Conservation (phyloP, 2,329 filamentous ascomycete genomes). For the Pyrenochaeta sp. region DNA sequence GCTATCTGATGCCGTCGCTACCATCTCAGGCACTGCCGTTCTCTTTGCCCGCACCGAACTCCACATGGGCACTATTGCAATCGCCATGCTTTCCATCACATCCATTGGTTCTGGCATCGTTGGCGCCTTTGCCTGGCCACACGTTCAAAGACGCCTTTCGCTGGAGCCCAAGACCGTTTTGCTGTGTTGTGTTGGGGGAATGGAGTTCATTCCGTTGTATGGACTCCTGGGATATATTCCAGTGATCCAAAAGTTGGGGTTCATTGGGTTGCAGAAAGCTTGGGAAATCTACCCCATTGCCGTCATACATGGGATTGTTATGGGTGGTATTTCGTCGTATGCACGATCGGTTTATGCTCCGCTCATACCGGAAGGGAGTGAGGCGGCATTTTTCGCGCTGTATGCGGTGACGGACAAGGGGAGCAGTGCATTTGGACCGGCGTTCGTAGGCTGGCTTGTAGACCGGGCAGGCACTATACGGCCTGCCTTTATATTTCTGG, state of each 20-base stretch:
- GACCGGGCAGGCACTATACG: slow-evolving; percentile 62
- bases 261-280: slow-evolving; percentile 80
- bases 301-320: slow-evolving; percentile 84
- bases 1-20: slow-evolving; percentile 89
- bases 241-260: slow-evolving; percentile 73
- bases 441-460: slow-evolving; percentile 88
- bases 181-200: slow-evolving; percentile 80
- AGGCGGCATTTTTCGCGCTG: slow-evolving; percentile 91
- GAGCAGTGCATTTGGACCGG: slow-evolving; percentile 87
- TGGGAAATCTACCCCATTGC: slow-evolving; percentile 94
- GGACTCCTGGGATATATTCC: slow-evolving; percentile 85
- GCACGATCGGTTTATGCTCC: slow-evolving; percentile 89
- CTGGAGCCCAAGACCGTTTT: slow-evolving; percentile 83
- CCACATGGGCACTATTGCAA: slow-evolving; percentile 82
- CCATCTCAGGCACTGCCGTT: slow-evolving; percentile 91
- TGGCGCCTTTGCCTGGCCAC: slow-evolving; percentile 87
- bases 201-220: slow-evolving; percentile 90
- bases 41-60: slow-evolving; percentile 91
- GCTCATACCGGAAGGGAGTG: slow-evolving; percentile 87
- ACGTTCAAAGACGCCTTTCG: slow-evolving; percentile 70
- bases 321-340: slow-evolving; percentile 86
- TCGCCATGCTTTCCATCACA: slow-evolving; percentile 89
- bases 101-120: slow-evolving; percentile 83
- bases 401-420: slow-evolving; percentile 97
- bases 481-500: slow-evolving; percentile 83